phyloP scores from a whole-genome alignment of 495 filamentous ascomycete species.

The Neohortaea acidophila region DNA sequence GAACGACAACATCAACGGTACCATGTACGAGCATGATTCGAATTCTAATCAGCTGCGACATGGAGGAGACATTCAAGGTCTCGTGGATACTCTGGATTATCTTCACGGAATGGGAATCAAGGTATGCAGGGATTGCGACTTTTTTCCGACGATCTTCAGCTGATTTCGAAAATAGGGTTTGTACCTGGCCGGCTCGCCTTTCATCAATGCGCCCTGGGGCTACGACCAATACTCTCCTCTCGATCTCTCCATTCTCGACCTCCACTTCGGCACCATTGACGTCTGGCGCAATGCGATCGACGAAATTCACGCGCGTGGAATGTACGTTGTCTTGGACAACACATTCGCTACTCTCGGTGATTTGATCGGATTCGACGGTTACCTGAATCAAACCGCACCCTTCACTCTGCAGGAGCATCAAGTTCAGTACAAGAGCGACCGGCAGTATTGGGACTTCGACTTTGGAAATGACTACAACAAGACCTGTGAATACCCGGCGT shows the following conservation, averaged over 20 bases:
- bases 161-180: too few species aligned
- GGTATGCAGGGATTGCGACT: too few species aligned
- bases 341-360: constrained; percentile 56
- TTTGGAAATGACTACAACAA: constrained; percentile 42
- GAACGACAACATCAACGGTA: constrained; percentile 55
- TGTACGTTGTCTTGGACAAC: constrained; percentile 58
- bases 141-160: too few species aligned
- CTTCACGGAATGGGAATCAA: constrained; percentile 61
- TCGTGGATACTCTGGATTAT: constrained; percentile 54
- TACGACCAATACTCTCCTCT: constrained; percentile 48
- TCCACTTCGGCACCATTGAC: constrained; percentile 48
- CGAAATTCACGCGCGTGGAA: constrained; percentile 48
- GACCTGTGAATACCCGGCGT: constrained; percentile 47
- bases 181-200: constrained; percentile 50
- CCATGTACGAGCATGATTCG: constrained; percentile 51
- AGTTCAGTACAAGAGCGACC: constrained; percentile 41
- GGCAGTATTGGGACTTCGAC: constrained; percentile 49
- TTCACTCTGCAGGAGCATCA: constrained; percentile 43
- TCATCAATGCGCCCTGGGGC: constrained; percentile 59
- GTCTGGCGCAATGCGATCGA: constrained; percentile 46
- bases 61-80: constrained; percentile 50
- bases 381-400: constrained; percentile 48
- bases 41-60: constrained; percentile 54
- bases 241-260: constrained; percentile 52
- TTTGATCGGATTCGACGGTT: constrained; percentile 52